Evolutionary conservation across 129 eudicot species (phyloP).

Genomic region (Saposhnikovia divaricata): DNA sequence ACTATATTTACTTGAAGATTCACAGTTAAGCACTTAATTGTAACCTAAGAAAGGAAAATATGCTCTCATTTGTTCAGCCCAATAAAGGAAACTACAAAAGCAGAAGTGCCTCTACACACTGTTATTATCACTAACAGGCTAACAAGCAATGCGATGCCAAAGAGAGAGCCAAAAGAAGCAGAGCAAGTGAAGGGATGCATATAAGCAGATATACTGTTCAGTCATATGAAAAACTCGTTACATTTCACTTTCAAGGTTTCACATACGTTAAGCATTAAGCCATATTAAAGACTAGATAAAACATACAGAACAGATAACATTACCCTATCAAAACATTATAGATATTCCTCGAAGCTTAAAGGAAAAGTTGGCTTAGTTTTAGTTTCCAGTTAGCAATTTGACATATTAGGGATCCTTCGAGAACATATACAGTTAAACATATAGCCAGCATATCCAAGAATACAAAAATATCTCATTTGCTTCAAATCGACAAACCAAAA

Average conservation of each 20-base stretch:
- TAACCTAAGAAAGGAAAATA: background rate
- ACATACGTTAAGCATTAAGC: background rate
- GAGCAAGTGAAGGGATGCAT: background rate
- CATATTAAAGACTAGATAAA: background rate
- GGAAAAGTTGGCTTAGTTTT: background rate
- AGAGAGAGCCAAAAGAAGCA: background rate
- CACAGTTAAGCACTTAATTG: background rate
- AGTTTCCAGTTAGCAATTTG: background rate
- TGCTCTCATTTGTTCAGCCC: background rate
- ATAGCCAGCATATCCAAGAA: background rate
- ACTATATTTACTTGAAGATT: background rate
- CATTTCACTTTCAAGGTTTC: background rate
- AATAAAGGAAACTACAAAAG: background rate
- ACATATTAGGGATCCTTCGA: background rate
- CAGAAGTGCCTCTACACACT: background rate
- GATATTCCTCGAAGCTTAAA: background rate
- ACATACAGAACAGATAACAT: background rate
- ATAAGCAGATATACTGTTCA: background rate
- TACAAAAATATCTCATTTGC: background rate
- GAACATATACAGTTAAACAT: background rate
- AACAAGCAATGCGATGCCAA: background rate
- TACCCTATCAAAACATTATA: background rate
- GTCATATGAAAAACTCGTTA: background rate
- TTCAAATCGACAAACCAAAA: background rate
- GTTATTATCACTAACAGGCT: background rate